Evolutionary conservation across 2,329 filamentous ascomycete species (phyloP).

Genomic region (Penicillium sp.): DNA sequence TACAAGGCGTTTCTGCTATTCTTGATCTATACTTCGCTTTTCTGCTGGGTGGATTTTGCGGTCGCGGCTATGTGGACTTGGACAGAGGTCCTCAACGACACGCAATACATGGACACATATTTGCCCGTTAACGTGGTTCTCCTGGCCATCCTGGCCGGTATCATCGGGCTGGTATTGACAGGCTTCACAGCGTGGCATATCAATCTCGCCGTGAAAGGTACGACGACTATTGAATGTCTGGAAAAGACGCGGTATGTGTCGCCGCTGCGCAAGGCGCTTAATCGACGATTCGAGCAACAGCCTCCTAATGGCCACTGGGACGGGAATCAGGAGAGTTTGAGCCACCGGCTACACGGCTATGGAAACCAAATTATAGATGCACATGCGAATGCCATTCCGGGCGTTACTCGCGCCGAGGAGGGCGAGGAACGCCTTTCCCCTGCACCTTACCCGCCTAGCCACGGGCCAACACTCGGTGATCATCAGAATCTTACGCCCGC

Average conservation of each 20-base stretch:
- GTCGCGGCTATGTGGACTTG: constrained; percentile 78
- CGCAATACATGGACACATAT: constrained; percentile 66
- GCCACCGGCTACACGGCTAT: constrained; percentile 52
- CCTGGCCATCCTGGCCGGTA: constrained; percentile 77
- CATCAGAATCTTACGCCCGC: constrained; percentile 40
- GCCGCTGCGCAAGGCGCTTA: constrained; percentile 66
- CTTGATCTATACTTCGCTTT: constrained; percentile 79
- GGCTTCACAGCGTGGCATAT: constrained; percentile 93
- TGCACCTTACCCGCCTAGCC: constrained; percentile 20
- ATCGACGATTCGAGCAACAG: constrained; percentile 54
- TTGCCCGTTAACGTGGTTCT: constrained; percentile 89
- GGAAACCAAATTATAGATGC: constrained; percentile 73
- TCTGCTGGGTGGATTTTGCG: constrained; percentile 76
- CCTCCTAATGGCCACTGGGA: constrained; percentile 31
- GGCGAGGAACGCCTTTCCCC: constrained; percentile 58
- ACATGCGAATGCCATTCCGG: constrained; percentile 73
- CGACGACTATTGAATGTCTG: constrained; percentile 93
- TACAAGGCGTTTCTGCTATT: constrained; percentile 96
- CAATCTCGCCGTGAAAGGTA: constrained; percentile 67
- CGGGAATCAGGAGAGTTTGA: constrained; percentile 33
- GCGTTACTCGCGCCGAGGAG: constrained; percentile 74
- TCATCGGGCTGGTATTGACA: constrained; percentile 82
- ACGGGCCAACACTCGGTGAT: constrained; percentile 5
- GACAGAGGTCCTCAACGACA: constrained; percentile 68
- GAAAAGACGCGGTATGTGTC: constrained; percentile 94